Evolutionary conservation across 2,329 filamentous ascomycete genomes (phyloP).

Genomic region (Atkinsonella hypoxylon): DNA sequence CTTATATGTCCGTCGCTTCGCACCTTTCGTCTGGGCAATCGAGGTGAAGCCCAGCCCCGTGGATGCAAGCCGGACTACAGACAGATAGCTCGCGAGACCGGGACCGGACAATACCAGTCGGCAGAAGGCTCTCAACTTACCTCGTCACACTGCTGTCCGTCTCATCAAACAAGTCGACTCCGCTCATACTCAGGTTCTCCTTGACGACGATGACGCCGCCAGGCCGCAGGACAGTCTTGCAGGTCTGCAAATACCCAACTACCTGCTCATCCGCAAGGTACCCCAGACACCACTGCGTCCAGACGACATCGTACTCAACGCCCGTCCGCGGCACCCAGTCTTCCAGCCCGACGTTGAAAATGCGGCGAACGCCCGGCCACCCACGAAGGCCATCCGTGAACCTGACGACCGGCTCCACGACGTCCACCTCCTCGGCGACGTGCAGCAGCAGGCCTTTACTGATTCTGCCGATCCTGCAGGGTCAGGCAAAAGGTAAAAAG

Average conservation of each 20-base stretch:
- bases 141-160: conserved; percentile 66
- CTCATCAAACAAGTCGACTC: conserved; percentile 60
- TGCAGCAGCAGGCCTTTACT: conserved; percentile 65
- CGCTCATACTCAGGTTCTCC: conserved; percentile 57
- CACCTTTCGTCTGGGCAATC: too few species aligned
- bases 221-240: conserved; percentile 29
- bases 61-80: too few species aligned
- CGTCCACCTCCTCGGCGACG: conserved; percentile 60
- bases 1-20: too few species aligned
- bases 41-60: neutral
- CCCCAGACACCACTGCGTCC: conserved; percentile 84
- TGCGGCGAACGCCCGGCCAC: conserved; percentile 44
- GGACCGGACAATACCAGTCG: too few species aligned
- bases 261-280: conserved; percentile 69
- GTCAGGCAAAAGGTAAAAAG: too few species aligned
- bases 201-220: conserved; percentile 25
- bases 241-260: conserved; percentile 51
- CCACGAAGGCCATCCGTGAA: conserved; percentile 56
- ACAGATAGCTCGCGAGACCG: too few species aligned
- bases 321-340: conserved; percentile 44
- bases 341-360: conserved; percentile 66
- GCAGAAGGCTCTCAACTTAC: conserved; percentile 20
- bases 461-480: conserved; percentile 64
- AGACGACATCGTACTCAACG: conserved; percentile 63
- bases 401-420: conserved; percentile 74